These are phyloP conservation scores for Dryadomyces quercus-mongolicae DNA, from an alignment of 2,329 filamentous ascomycete genomes.

Conservation along the genomic window DNA sequence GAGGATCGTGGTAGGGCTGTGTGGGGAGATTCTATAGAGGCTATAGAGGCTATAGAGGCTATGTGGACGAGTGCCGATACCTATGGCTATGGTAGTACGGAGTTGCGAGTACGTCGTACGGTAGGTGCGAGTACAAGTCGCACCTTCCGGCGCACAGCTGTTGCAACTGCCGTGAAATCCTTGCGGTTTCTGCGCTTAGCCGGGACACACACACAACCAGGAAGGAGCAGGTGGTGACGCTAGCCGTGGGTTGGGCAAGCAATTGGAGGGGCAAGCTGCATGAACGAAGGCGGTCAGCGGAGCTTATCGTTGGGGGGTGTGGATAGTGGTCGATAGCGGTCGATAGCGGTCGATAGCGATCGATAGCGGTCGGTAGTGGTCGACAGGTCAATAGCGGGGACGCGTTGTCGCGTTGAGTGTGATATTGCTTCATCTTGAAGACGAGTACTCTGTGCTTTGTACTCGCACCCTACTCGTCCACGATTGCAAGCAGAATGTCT, in stretches of 20 bases:
- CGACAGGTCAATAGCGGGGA: conserved; percentile 3
- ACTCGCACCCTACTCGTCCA: background rate
- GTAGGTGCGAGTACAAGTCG: background rate
- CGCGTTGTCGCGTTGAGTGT: background rate
- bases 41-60: no score
- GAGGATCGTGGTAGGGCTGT: no score
- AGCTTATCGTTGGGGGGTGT: background rate
- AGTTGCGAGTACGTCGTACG: no score
- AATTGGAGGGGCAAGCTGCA: background rate
- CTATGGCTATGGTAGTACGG: no score
- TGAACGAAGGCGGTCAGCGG: background rate
- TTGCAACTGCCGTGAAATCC: background rate
- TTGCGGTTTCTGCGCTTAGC: conserved; percentile 7
- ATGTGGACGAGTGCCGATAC: no score
- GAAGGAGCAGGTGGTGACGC: conserved; percentile 1
- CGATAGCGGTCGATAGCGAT: no score
- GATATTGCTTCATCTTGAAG: no score
- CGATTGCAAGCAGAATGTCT: conserved; percentile 40
- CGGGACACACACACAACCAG: no score
- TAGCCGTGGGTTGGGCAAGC: background rate
- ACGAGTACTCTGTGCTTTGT: no score
- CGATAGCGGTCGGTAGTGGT: no score
- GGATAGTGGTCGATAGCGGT: no score
- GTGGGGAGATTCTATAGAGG: no score
- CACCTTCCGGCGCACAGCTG: background rate